phyloP scores from a whole-genome alignment of 352 stramenopile genomes.

The Pythium dissotocum region DNA sequence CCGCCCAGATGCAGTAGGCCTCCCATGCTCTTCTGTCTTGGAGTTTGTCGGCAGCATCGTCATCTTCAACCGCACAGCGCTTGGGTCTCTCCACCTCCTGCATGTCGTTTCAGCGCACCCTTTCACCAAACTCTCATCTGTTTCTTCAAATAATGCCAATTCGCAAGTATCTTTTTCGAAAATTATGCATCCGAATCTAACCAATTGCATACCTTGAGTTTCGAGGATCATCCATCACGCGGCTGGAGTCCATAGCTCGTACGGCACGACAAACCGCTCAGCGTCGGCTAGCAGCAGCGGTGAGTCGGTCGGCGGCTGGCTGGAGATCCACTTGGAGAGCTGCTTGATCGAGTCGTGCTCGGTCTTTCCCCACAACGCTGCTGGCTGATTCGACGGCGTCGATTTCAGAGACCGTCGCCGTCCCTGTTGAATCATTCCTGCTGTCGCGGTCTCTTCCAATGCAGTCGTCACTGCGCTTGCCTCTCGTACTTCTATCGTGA shows the following conservation, averaged over 20 bases:
- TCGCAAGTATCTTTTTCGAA: not conserved
- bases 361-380: constrained; percentile 15
- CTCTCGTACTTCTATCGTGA: not conserved
- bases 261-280: constrained; percentile 15
- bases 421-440: not conserved
- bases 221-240: not conserved
- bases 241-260: constrained; percentile 19
- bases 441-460: not conserved
- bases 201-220: not conserved
- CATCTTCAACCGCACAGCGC: not conserved
- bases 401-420: constrained; percentile 4
- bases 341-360: constrained; percentile 29
- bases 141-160: not conserved
- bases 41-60: not conserved
- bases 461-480: not conserved
- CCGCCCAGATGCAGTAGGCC: not conserved
- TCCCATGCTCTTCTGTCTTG: not conserved
- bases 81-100: not conserved
- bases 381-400: not conserved
- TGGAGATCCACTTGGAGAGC: constrained; percentile 32
- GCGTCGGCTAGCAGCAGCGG: not conserved
- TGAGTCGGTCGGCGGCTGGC: constrained; percentile 18
- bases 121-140: not conserved
- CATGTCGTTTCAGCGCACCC: constrained; percentile 1
- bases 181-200: not conserved